Percentiles rank a stretch among this genome's conserved stretches.
These are phyloP conservation scores for Gautieria morchelliformis DNA, from an alignment of 768 basidiomycete genomes.

Conservation along the genomic window DNA sequence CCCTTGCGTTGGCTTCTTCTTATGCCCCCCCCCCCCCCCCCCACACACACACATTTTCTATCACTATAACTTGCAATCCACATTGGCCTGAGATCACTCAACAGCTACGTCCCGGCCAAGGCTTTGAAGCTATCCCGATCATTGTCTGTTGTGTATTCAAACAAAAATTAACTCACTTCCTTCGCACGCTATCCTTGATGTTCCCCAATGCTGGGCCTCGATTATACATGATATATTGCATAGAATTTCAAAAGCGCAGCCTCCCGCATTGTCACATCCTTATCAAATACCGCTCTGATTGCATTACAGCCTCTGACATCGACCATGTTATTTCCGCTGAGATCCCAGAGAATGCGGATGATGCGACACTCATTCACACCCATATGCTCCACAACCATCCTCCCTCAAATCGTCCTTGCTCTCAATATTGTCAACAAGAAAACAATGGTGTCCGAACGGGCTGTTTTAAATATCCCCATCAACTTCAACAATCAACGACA, in stretches of 20 bases:
- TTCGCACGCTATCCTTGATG: conserved; percentile 20
- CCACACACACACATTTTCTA: too few species aligned
- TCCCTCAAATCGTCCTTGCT: too few species aligned
- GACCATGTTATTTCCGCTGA: conserved; percentile 14
- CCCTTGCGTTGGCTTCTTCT: conserved; percentile 22
- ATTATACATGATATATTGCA: too few species aligned
- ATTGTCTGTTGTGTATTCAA: too few species aligned
- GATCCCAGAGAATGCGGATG: conserved; percentile 25
- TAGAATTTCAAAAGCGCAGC: too few species aligned
- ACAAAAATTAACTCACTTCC: too few species aligned
- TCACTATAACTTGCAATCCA: too few species aligned
- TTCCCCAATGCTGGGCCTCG: conserved; percentile 23
- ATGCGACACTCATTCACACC: conserved; percentile 15
- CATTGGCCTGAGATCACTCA: too few species aligned
- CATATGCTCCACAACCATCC: too few species aligned
- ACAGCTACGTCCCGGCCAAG: conserved; percentile 27
- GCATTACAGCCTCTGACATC: too few species aligned
- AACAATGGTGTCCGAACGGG: conserved; percentile 14
- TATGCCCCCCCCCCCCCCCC: too few species aligned
- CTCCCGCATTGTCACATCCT: conserved; percentile 33
- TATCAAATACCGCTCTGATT: conserved; percentile 20
- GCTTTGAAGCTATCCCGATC: too few species aligned
- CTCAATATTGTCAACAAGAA: conserved; percentile 22
- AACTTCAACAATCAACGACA: conserved; percentile 7
- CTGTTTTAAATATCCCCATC: conserved; percentile 16